Percentiles rank a stretch among this genome's conserved stretches.
Evolutionary conservation across 129 eudicot species (phyloP).

Genomic region (Chrysanthemum makinoi): DNA sequence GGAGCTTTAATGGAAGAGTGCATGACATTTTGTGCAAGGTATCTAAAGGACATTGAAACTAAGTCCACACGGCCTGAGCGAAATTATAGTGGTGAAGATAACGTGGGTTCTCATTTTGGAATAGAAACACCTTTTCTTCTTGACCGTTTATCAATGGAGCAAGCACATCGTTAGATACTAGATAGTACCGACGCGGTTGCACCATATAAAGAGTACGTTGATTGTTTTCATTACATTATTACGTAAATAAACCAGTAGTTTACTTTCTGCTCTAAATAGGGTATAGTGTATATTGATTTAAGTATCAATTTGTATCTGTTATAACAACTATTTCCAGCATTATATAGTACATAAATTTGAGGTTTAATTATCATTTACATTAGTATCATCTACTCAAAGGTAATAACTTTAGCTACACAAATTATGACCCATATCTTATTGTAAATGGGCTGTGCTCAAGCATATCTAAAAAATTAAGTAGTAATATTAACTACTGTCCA

Average conservation of each 20-base stretch:
- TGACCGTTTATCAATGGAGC: slow-evolving; percentile 11
- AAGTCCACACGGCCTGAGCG: not conserved
- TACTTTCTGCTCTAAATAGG: too few species aligned
- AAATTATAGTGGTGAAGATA: not conserved
- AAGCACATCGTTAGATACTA: not conserved
- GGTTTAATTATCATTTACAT: too few species aligned
- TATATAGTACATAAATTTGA: too few species aligned
- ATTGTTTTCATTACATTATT: not conserved
- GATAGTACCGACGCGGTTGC: not conserved
- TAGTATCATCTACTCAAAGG: too few species aligned
- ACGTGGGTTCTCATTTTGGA: not conserved
- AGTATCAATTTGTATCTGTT: too few species aligned
- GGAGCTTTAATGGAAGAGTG: slow-evolving; percentile 22
- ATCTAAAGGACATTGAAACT: slow-evolving; percentile 10
- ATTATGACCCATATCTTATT: too few species aligned
- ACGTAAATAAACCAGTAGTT: not conserved
- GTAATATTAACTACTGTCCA: too few species aligned
- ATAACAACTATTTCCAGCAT: too few species aligned
- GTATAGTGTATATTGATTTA: too few species aligned
- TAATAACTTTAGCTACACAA: too few species aligned
- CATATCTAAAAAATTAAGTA: too few species aligned
- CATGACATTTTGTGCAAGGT: slow-evolving; percentile 22
- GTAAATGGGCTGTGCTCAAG: too few species aligned
- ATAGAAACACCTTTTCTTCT: slow-evolving; percentile 8
- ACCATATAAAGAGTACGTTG: not conserved